Evolutionary conservation across 495 filamentous ascomycete species (phyloP), one percentile per base, ranked within the genome.

Genomic region (Clohesyomyces aquaticus): DNA sequence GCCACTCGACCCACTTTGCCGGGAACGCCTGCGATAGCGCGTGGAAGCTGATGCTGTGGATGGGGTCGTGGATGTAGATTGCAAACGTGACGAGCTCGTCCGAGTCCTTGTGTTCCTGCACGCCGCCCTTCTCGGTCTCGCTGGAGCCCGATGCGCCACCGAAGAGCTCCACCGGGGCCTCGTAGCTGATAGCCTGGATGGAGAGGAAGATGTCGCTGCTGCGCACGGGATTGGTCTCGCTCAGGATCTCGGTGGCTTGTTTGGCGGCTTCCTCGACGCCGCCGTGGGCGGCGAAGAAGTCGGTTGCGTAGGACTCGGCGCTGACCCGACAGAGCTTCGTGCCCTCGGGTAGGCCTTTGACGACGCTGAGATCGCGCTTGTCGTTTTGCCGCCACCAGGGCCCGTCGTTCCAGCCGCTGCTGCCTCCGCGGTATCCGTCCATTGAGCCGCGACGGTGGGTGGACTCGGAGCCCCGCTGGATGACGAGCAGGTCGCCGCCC

Each of bases 161-260:
- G 78, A 96, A 96, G 0, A 96, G 81, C 2, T 87, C 85, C 46
- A 78, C 73, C 38, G 85, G 84, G 16, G 73, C 74, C 14, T 78
- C 76, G 70, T 90, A 85, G 50, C 77, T 79, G 68, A 97, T 84
- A 2, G 95, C 91, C 76, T 98, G 95, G 47, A 98, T 87, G 21
- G 91, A 85, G 12, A 98, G 83, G 83, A 98, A 98, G 63, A 98
- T 91, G 73, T 98, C 91, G 65, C 89, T 93, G 74, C 85, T 91
- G 46, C 94, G 87, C 21, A 93, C 90, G 6, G 94, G 92, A 73
- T 97, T 98, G 46, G 83, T 85, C 75, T 93, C 90, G 73, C 82
- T 87, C 21, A 92, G 76, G 0, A 85, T 79, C 76, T 91, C 84
- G 0, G 86, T 85, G 18, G 91, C 91, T 45, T 86, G 82, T 73